Evolutionary conservation across 108 stramenopile species (phyloP), one percentile per base, ranked within the genome.

Genomic region (Cyclostephanos invisitatus): DNA sequence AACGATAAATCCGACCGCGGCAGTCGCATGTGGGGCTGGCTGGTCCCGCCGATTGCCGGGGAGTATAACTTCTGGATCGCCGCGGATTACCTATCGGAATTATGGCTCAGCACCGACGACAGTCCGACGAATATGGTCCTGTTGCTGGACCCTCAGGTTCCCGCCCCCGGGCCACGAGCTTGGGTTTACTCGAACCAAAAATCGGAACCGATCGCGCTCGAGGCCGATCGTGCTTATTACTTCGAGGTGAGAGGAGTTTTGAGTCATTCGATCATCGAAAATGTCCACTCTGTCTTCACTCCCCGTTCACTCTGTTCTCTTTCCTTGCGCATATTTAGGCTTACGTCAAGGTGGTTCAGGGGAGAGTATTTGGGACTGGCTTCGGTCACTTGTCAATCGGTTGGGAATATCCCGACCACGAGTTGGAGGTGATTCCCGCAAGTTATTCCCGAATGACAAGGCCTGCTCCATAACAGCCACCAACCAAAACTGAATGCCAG

Each of bases 31-130:
- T 25, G 0, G 22, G 53, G 53, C 10, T 54, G 53, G 53, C 5
- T 54, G 22, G 53, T 54, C 4, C 53, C 53, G 5, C 53, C 53
- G 25, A 54, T 54, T 12, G 25, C 53, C 27, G 53, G 53, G 53
- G 53, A 27, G 53, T 54, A 54, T 25, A 25, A 10, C 11, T 54
- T 54, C 27, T 54, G 22, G 22, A 54, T 54, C 22, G 22, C 53
- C 25, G 53, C 53, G 1, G 22, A 24, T 27, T 12, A 25, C 21
- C 25, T 12, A 3, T 7, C 25, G 25, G 24, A 54, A 20, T 54
- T 54, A 11, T 54, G 53, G 53, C 25, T 54, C 24, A 54, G 53
- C 53, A 22, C 53, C 21, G 25, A 22, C 27, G 22, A 22, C 22
- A 27, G 11, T 54, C 53, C 22, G 9, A 11, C 7, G 21, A 27